phyloP scores from a whole-genome alignment of 176 grass and related monocot species.

The Bromus sterilis region DNA sequence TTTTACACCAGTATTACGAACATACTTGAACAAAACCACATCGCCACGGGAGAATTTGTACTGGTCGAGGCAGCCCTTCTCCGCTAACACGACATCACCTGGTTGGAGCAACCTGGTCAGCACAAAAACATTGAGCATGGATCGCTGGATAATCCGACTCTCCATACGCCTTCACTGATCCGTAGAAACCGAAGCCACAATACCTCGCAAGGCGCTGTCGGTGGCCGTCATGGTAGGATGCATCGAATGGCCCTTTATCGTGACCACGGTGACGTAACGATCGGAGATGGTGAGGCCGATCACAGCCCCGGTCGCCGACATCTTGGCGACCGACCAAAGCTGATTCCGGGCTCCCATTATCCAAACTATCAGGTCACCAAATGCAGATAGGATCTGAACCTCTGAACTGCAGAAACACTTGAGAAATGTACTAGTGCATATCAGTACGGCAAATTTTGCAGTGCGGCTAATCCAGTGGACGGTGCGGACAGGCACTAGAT shows the following conservation, averaged over 20 bases:
- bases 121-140: slow-evolving; percentile 13
- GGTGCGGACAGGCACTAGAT: too few species aligned
- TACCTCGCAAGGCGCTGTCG: slow-evolving; percentile 31
- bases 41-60: slow-evolving; percentile 83
- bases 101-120: slow-evolving; percentile 42
- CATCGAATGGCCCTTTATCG: slow-evolving; percentile 64
- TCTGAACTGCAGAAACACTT: not conserved
- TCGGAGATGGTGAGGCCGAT: slow-evolving; percentile 57
- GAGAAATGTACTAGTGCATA: not conserved
- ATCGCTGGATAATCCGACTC: not conserved
- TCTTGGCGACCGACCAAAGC: slow-evolving; percentile 46
- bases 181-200: slow-evolving; percentile 17
- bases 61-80: slow-evolving; percentile 45
- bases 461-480: not conserved
- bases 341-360: slow-evolving; percentile 42
- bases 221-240: slow-evolving; percentile 63
- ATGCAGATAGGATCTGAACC: not conserved
- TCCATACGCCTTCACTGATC: not conserved
- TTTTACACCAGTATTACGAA: not conserved
- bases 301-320: not conserved
- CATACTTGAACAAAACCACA: slow-evolving; percentile 71
- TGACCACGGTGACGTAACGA: slow-evolving; percentile 23
- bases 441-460: not conserved
- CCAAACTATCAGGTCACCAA: not conserved
- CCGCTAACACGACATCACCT: slow-evolving; percentile 60